Conservation (phyloP, 768 basidiomycete species). For the Omphalotus guepiniiformis region DNA sequence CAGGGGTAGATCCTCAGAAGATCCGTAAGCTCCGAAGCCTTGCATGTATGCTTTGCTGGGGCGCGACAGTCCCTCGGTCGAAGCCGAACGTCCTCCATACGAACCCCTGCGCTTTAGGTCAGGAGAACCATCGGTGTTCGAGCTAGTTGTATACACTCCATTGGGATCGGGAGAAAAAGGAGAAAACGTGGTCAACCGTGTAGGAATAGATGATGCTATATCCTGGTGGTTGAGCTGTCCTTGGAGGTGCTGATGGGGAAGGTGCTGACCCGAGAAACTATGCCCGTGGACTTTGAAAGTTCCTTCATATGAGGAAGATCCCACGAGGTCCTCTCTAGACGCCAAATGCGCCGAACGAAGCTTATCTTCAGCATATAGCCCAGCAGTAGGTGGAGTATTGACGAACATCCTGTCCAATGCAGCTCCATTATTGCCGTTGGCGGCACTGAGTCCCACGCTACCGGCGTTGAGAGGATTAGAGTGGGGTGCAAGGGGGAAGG, state of each 20-base stretch:
- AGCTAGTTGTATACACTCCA: conserved; percentile 22
- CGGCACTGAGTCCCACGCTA: conserved; percentile 5
- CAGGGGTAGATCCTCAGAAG: background rate
- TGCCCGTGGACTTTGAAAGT: conserved; percentile 9
- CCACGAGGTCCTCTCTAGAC: conserved; percentile 10
- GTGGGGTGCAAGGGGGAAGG: background rate
- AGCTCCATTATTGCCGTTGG: conserved; percentile 2
- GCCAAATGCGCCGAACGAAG: conserved; percentile 12
- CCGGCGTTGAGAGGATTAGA: conserved; percentile 10
- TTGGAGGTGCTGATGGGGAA: background rate
- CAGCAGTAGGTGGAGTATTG: conserved; percentile 9
- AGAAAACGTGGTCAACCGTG: conserved; percentile 40
- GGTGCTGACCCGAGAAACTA: conserved; percentile 7
- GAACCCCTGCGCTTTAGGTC: background rate
- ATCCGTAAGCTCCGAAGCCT: too few species aligned
- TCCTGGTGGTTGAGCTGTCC: background rate
- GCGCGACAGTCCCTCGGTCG: too few species aligned
- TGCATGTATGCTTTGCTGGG: too few species aligned
- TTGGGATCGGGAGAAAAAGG: conserved; percentile 81
- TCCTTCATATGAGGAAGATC: conserved; percentile 1
- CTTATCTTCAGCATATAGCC: conserved; percentile 14
- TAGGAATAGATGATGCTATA: conserved; percentile 9
- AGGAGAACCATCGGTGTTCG: background rate
- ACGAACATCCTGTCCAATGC: conserved; percentile 11
- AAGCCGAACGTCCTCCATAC: too few species aligned